These are phyloP conservation scores for Albugo candida DNA, from an alignment of 352 stramenopile species.

Conservation along the genomic window DNA sequence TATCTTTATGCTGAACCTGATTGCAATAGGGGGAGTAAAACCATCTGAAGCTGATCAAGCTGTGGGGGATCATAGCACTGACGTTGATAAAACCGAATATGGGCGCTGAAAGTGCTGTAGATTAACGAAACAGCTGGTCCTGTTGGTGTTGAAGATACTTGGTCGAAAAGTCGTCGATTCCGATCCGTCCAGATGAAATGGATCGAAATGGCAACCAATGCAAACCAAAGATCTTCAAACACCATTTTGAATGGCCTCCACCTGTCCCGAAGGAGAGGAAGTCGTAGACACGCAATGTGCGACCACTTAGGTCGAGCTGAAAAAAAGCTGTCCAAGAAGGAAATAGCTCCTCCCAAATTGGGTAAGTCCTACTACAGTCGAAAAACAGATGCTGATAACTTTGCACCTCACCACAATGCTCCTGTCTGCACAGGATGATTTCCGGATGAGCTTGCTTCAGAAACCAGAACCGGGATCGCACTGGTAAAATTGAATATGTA, in stretches of 20 bases:
- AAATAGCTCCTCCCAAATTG: conserved; percentile 1
- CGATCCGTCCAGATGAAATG: no score
- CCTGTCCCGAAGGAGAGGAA: not conserved
- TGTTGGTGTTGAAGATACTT: no score
- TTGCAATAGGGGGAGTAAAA: no score
- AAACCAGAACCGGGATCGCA: conserved; percentile 6
- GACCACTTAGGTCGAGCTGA: not conserved
- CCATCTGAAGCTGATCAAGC: no score
- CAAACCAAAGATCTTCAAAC: not conserved
- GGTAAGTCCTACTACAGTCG: conserved; percentile 3
- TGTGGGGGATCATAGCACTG: no score
- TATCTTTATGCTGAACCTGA: no score
- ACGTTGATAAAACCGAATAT: no score
- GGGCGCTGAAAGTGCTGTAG: no score
- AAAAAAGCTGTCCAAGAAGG: not conserved
- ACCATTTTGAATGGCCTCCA: not conserved
- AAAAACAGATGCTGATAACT: conserved; percentile 7
- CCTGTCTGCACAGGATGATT: conserved; percentile 1
- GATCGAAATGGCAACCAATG: no score
- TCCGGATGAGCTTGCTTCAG: conserved; percentile 1
- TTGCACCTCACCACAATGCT: conserved; percentile 2
- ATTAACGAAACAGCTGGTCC: no score
- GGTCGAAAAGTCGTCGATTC: no score
- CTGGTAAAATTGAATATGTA: conserved; percentile 2
- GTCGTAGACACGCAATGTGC: not conserved